These are phyloP conservation scores for Cryptosporidium tyzzeri DNA, from an alignment of 169 alveolate species.

Conservation along the genomic window DNA sequence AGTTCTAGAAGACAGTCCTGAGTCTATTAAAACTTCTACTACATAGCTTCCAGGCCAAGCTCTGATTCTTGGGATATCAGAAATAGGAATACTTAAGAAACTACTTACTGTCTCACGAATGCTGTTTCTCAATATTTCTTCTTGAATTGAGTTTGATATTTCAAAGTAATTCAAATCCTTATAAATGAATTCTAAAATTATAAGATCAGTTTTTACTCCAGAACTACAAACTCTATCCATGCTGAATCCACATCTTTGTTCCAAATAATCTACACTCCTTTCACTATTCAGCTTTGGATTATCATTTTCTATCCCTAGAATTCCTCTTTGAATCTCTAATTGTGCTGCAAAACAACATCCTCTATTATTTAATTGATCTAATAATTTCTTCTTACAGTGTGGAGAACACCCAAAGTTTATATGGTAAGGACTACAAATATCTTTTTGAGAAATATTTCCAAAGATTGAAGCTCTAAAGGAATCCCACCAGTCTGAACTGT, in stretches of 20 bases:
- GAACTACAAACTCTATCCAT: conserved; percentile 73
- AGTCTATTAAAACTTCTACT: conserved; percentile 54
- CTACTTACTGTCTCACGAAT: conserved; percentile 51
- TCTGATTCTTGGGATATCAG: conserved; percentile 67
- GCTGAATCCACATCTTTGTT: conserved; percentile 64
- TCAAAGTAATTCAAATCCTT: conserved; percentile 57
- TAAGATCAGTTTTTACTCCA: conserved; percentile 52
- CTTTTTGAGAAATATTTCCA: conserved; percentile 21
- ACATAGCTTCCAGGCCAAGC: conserved; percentile 75
- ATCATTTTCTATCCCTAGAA: conserved; percentile 7
- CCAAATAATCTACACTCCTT: conserved; percentile 61
- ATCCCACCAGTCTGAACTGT: conserved; percentile 54
- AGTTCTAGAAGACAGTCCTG: conserved; percentile 64
- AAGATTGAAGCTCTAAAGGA: conserved; percentile 13
- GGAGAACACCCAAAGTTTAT: conserved; percentile 52
- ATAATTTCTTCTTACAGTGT: conserved; percentile 48
- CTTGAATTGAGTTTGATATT: conserved; percentile 59
- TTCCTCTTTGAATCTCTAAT: conserved; percentile 58
- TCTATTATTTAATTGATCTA: conserved; percentile 18
- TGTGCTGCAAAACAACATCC: conserved; percentile 67
- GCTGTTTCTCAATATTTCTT: conserved; percentile 35
- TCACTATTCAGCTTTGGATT: conserved; percentile 14
- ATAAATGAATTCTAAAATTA: conserved; percentile 41
- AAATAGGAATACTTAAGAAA: conserved; percentile 34
- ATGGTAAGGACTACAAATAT: conserved; percentile 54